phyloP scores from a whole-genome alignment of 345 rosid genomes.

The Salix purpurea region DNA sequence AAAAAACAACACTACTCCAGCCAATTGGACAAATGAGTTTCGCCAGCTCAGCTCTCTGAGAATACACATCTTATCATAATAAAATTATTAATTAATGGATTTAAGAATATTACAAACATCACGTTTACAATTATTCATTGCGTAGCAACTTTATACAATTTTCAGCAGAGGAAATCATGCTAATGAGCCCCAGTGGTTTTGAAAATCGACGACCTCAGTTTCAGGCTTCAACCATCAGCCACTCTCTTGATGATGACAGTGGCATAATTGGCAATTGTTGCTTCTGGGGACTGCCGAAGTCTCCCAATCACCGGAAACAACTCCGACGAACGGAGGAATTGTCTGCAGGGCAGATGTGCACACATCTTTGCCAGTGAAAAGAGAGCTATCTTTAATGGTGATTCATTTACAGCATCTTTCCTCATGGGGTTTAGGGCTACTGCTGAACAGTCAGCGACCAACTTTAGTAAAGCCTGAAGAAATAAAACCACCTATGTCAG shows the following conservation, averaged over 20 bases:
- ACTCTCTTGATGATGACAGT: constrained; percentile 62
- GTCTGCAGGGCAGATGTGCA: constrained; percentile 67
- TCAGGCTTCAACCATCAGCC: constrained; percentile 34
- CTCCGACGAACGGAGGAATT: constrained; percentile 67
- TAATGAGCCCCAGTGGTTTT: not conserved
- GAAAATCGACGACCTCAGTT: not conserved
- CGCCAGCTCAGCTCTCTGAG: no score
- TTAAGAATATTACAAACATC: no score
- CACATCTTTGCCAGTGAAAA: constrained; percentile 96
- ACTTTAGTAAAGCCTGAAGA: constrained; percentile 66
- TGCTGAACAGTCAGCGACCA: constrained; percentile 70
- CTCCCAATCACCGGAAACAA: constrained; percentile 63
- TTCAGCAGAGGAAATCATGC: constrained; percentile 5
- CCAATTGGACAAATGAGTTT: no score
- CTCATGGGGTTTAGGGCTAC: constrained; percentile 67
- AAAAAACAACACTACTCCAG: no score
- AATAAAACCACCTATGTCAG: not conserved
- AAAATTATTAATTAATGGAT: no score
- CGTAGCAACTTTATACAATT: no score
- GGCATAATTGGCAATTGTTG: constrained; percentile 81
- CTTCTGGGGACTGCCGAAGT: constrained; percentile 83
- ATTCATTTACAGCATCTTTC: constrained; percentile 65
- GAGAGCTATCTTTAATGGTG: constrained; percentile 84
- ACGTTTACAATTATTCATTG: no score
- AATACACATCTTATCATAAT: no score